Conservation (phyloP, 768 basidiomycete genomes). For the Pisolithus tinctorius region DNA sequence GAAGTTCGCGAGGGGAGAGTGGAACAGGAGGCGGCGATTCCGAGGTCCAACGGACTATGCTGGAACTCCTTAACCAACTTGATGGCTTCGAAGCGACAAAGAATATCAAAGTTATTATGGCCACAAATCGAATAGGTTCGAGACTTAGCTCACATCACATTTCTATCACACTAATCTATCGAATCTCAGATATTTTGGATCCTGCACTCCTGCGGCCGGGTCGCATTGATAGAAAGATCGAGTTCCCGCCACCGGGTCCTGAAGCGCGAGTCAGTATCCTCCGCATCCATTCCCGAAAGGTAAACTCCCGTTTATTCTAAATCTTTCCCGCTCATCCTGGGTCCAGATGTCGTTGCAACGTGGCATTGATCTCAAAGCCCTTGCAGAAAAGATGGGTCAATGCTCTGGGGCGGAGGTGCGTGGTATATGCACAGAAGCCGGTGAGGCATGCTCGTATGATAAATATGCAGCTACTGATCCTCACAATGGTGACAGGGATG, state of each 20-base stretch:
- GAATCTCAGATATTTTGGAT: slow-evolving; percentile 76
- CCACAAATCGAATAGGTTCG: slow-evolving; percentile 90
- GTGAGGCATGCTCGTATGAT: slow-evolving; percentile 31
- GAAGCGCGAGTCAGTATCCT: slow-evolving; percentile 97
- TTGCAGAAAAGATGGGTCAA: slow-evolving; percentile 99
- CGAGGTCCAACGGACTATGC: slow-evolving; percentile 87
- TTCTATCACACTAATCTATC: not conserved
- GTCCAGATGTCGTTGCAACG: slow-evolving; percentile 92
- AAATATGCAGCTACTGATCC: not conserved
- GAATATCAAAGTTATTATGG: slow-evolving; percentile 91
- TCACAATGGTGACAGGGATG: slow-evolving; percentile 55
- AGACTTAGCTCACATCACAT: not conserved
- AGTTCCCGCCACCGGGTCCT: slow-evolving; percentile 96
- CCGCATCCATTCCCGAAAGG: slow-evolving; percentile 94
- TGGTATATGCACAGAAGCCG: slow-evolving; percentile 97
- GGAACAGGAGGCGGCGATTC: slow-evolving; percentile 78
- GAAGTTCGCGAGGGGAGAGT: slow-evolving; percentile 80
- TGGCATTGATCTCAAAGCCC: slow-evolving; percentile 91
- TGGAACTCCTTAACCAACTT: slow-evolving; percentile 83
- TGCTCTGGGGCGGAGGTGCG: slow-evolving; percentile 97
- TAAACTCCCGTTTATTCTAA: slow-evolving; percentile 18
- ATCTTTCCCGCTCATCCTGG: not conserved
- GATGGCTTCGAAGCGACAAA: slow-evolving; percentile 83
- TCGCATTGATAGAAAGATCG: slow-evolving; percentile 95
- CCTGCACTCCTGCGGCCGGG: slow-evolving; percentile 89